phyloP scores from a whole-genome alignment of 495 filamentous ascomycete genomes.

The Xylaria flabelliformis region DNA sequence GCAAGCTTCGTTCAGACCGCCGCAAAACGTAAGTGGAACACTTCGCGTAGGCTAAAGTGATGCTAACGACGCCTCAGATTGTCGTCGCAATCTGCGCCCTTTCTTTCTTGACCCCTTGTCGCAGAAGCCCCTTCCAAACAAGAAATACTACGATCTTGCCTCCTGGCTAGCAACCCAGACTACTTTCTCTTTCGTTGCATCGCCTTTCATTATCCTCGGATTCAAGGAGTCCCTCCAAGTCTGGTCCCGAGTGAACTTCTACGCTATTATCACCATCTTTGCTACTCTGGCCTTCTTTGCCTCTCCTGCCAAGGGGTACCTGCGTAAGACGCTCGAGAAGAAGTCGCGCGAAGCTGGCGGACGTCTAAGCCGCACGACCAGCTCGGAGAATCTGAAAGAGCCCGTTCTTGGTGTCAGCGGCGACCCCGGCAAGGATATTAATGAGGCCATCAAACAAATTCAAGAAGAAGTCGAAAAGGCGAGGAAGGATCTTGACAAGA shows the following conservation, averaged over 20 bases:
- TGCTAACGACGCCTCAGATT: slow-evolving; percentile 60
- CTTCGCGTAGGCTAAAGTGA: not conserved
- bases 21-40: slow-evolving; percentile 77
- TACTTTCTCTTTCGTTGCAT: slow-evolving; percentile 78
- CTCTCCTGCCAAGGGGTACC: slow-evolving; percentile 71
- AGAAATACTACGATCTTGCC: slow-evolving; percentile 85
- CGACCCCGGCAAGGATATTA: slow-evolving; percentile 78
- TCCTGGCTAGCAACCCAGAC: slow-evolving; percentile 83
- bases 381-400: slow-evolving; percentile 51
- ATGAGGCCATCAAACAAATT: slow-evolving; percentile 80
- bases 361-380: slow-evolving; percentile 40
- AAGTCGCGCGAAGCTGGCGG: slow-evolving; percentile 52
- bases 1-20: slow-evolving; percentile 89
- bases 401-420: slow-evolving; percentile 77
- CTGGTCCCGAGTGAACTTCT: slow-evolving; percentile 91
- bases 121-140: slow-evolving; percentile 69
- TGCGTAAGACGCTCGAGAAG: slow-evolving; percentile 65
- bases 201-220: slow-evolving; percentile 82
- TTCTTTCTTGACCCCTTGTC: slow-evolving; percentile 82
- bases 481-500: slow-evolving; percentile 49
- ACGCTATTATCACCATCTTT: slow-evolving; percentile 71
- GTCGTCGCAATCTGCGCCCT: slow-evolving; percentile 86
- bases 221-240: slow-evolving; percentile 69
- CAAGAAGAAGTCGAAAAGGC: slow-evolving; percentile 62
- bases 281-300: slow-evolving; percentile 75